Evolutionary conservation across 257 asterid species (phyloP), one percentile per base, ranked within the genome.

Genomic region (Solanum phureja): DNA sequence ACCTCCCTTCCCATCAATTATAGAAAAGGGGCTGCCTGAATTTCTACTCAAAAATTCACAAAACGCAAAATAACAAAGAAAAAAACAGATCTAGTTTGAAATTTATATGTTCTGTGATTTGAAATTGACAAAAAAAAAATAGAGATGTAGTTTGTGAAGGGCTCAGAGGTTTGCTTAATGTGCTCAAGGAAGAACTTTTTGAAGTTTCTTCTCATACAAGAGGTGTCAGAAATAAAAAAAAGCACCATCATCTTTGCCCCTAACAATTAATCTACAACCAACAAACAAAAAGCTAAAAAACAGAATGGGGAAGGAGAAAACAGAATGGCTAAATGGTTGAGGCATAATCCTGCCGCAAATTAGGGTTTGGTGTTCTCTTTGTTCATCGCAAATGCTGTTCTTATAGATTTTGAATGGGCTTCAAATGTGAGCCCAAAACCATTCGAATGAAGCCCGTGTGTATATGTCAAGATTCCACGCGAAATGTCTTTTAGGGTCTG

Each of bases 171-270:
- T 94, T 96, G 98, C 98, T 88, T 91, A 27, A 85, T 92, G 89
- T 95, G 98, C 94, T 95, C 99, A 96, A 35, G 2, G 97, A 93
- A 95, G 93, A 92, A 89, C 24, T 89, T 44, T 29, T 76, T 21
- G 19, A 83, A 83, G 89, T 58, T 92, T 84, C 93, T 89, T 90
- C 98, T 96, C 98, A 95, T 95, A 95, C 96, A 94, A 94, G 98
- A 95, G 97, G 98, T 94, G 98, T 93, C 98, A 93, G 95, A 95
- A 94, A 84, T 86, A 60, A 60, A 74, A 87, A 93, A 79, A 87
- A 93, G 96, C 96, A 90, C 64, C 49, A 21, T 87, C 98, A 94
- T 96, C 98, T 18, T 52, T 52, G 23, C 62, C 62, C 23, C 62
- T 52, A 52, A 52, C 23, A 16, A 16, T 52, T 52, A 52, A 56